Base-by-base conservation (phyloP, 169 alveolate genomes). In the Fabrea salina region DNA sequence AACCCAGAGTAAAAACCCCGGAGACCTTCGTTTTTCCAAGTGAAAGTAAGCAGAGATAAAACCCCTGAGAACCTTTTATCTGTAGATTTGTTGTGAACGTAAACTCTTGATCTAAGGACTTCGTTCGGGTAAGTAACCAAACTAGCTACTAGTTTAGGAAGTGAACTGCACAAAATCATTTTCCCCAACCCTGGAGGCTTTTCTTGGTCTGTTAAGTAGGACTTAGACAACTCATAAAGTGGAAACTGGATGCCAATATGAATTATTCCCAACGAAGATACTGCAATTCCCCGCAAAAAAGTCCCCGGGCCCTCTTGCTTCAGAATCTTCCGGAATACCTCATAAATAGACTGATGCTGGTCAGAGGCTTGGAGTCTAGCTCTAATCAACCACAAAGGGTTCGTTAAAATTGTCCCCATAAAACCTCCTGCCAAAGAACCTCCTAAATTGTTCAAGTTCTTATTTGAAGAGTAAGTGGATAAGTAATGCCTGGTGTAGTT, bases 1-100 rank as follows among this genome's bases (percentile, higher is more conserved):
- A 68, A 68, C 13, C 78, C 78, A 41, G 50, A 57, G 44, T 68
- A 68, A 68, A 68, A 47, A 16, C 78, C 78, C 44, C 35, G 40
- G 19, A 68, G 25, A 8, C 78, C 78, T 47, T 68, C 78, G n/a
- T 19, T 44, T 1, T 43, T 11, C 1, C 19, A 37, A 43, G 61
- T 68, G 30, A n/a, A 68, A 16, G 8, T 68, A 43, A 68, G 8
- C 11, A 47, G 27, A 19, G 64, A 16, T 11, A 11, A 8, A 43
- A 68, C 30, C 30, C 78, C 78, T 40, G 8, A 19, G 41, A 43
- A 68, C 32, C 78, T 68, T 22, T 68, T 68, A 41, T 68, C 78
- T 19, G 7, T 19, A 11, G 11, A 19, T 19, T 37, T 19, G 25
- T 68, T 27, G 32, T 43, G 78, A 8, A 43, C n/a, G 41, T 68